Percentiles rank a stretch among this genome's conserved stretches.
Conservation (phyloP, 495 filamentous ascomycete genomes). For the Choiromyces venosus region DNA sequence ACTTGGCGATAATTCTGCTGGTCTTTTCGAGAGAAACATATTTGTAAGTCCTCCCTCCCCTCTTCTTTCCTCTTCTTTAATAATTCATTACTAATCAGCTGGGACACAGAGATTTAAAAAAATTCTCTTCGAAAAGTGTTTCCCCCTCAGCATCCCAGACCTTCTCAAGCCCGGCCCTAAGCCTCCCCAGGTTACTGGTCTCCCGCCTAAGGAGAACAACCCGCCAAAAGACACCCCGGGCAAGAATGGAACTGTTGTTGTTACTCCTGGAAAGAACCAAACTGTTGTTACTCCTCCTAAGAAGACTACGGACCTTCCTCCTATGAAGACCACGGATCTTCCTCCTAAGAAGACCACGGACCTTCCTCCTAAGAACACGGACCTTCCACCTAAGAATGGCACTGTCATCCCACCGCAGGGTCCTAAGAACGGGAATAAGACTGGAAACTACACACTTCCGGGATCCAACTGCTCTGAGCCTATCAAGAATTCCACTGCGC, state of each 20-base stretch:
- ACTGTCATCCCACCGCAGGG: too few species aligned
- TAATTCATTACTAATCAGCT: background rate
- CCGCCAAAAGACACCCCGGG: too few species aligned
- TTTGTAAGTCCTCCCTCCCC: constrained; percentile 10
- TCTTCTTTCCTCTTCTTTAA: background rate
- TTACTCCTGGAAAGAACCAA: too few species aligned
- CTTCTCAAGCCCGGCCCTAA: constrained; percentile 2
- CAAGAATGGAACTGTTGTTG: too few species aligned
- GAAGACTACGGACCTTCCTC: too few species aligned
- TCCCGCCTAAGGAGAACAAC: too few species aligned
- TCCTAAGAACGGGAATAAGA: background rate
- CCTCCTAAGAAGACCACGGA: background rate
- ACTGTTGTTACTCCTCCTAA: too few species aligned
- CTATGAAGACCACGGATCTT: too few species aligned
- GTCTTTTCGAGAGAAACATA: constrained; percentile 11
- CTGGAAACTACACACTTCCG: background rate
- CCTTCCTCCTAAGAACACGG: too few species aligned
- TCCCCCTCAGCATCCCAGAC: constrained; percentile 18
- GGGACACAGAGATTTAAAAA: constrained; percentile 12
- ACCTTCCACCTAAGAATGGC: background rate
- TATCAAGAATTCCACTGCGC: background rate
- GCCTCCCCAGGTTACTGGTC: background rate
- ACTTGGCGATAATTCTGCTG: constrained; percentile 11
- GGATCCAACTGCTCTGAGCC: background rate
- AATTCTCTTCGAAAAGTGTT: constrained; percentile 12